Percentiles rank a stretch among this genome's conserved stretches.
phyloP scores from a whole-genome alignment of 805 yeast genomes.

The Candida germanica region DNA sequence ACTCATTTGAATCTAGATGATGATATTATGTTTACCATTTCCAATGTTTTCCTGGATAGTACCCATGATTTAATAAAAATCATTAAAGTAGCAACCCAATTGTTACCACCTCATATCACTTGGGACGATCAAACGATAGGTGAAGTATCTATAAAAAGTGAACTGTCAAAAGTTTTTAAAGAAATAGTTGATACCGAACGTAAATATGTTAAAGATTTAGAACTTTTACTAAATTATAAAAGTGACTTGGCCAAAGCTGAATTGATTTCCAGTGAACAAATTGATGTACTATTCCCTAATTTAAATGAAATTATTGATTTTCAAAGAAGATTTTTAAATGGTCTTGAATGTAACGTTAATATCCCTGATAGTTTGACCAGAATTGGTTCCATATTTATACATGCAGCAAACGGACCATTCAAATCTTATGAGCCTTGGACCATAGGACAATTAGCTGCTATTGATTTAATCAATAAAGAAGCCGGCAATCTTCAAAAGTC shows the following conservation, averaged over 20 bases:
- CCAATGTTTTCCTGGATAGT: conserved; percentile 81
- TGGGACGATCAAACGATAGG: conserved; percentile 23
- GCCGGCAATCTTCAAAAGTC: conserved; percentile 53
- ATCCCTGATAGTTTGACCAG: conserved; percentile 76
- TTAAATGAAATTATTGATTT: conserved; percentile 81
- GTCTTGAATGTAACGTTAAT: conserved; percentile 81
- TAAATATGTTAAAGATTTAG: conserved; percentile 88
- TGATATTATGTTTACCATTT: conserved; percentile 82
- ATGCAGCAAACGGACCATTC: conserved; percentile 76
- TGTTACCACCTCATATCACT: conserved; percentile 28
- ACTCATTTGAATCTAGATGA: conserved; percentile 70
- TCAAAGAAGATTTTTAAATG: conserved; percentile 84
- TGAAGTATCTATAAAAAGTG: conserved; percentile 42
- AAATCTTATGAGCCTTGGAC: conserved; percentile 93
- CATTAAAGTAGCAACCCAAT: conserved; percentile 63
- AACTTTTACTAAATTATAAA: conserved; percentile 65
- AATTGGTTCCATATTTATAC: conserved; percentile 84
- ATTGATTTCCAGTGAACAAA: conserved; percentile 70
- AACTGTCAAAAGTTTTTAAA: conserved; percentile 71
- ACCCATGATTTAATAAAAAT: conserved; percentile 77
- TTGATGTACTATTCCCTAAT: conserved; percentile 82
- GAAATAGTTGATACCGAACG: conserved; percentile 90
- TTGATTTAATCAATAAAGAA: conserved; percentile 71
- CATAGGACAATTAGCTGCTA: conserved; percentile 81
- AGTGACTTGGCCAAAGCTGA: conserved; percentile 64